Base-by-base conservation (phyloP, 768 basidiomycete genomes). In the Mycena galopus region DNA sequence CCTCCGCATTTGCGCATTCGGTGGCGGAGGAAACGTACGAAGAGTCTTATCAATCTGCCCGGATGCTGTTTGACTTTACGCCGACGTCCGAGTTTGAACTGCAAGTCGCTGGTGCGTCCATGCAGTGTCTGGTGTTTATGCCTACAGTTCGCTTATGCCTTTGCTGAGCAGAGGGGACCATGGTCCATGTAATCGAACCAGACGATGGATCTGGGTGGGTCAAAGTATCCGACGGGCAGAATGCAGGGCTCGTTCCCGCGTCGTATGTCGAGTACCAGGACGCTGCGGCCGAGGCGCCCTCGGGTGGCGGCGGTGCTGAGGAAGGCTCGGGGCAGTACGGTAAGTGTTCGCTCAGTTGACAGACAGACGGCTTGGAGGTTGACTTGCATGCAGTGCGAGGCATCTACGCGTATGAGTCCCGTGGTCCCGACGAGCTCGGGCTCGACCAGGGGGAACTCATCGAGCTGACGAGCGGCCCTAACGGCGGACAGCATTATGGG, bases 181-280 rank as follows among this genome's bases (percentile, higher is more conserved):
- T 78, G 5, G 91, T 97, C 19, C 86, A 86, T 67, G 85, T 96
- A 44, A 78, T 94, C 23, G 94, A 96, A 78, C 88, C 91, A 71
- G 94, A 96, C 71, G 95, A 95, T 75, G 94, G 94, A 14, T 94
- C 93, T 19, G 94, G 94, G 3, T 96, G 94, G 95, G 88, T 93
- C 14, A 96, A 96, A 79, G 93, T 95, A 11, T 79, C 82, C 27
- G 87, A 93, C 77, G 77, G 81, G 44, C 79, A 80, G 70, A 85
- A 86, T 66, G 88, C 88, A 75, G 94, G 94, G 11, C 88, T 96
- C 47, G 91, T 95, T 14, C 95, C 95, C n/a, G 93, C 93, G n/a
- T 90, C 93, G 27, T 96, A 96, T 84, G 79, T 82, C 27, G 79
- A 80, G 58, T 82, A 83, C 59, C 80, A 77, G 65, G 77, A 79